Percentiles rank a stretch among this genome's conserved stretches.
Conservation (phyloP, 2,329 filamentous ascomycete species). For the Apiospora kogelbergensis region DNA sequence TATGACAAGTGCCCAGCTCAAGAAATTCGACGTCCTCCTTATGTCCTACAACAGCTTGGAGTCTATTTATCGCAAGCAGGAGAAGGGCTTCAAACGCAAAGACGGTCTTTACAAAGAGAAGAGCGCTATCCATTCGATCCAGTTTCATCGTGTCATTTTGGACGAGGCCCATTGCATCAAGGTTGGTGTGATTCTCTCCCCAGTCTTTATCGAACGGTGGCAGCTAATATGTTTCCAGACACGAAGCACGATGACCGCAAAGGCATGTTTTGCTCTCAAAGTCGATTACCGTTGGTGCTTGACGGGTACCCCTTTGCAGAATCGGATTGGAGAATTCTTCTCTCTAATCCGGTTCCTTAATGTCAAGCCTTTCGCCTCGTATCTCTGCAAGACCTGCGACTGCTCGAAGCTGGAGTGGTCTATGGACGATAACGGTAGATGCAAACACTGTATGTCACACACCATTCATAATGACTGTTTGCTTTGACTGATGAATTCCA, state of each 20-base stretch:
- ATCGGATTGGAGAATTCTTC: constrained; percentile 96
- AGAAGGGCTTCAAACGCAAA: constrained; percentile 83
- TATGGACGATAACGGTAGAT: constrained; percentile 70
- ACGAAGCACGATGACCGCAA: constrained; percentile 86
- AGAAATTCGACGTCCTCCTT: constrained; percentile 89
- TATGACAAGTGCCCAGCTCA: constrained; percentile 71
- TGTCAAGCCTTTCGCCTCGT: constrained; percentile 84
- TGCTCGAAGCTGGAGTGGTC: constrained; percentile 85
- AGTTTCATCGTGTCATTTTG: constrained; percentile 88
- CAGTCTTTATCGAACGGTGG: not conserved
- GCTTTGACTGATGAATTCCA: constrained; percentile 17
- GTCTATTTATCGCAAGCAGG: constrained; percentile 88
- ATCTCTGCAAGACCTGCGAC: constrained; percentile 85
- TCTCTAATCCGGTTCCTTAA: constrained; percentile 91
- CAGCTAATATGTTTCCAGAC: constrained; percentile 43
- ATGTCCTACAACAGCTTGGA: constrained; percentile 95
- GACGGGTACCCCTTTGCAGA: constrained; percentile 92
- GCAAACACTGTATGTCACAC: constrained; percentile 39
- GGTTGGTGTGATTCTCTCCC: constrained; percentile 36
- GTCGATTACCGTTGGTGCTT: constrained; percentile 93
- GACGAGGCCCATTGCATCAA: constrained; percentile 97
- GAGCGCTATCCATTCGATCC: constrained; percentile 78
- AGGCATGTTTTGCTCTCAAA: constrained; percentile 89
- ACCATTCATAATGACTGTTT: constrained; percentile 18
- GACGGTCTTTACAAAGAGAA: constrained; percentile 78